Evolutionary conservation across 2,329 filamentous ascomycete species (phyloP).

Genomic region (Penicillium sp.): DNA sequence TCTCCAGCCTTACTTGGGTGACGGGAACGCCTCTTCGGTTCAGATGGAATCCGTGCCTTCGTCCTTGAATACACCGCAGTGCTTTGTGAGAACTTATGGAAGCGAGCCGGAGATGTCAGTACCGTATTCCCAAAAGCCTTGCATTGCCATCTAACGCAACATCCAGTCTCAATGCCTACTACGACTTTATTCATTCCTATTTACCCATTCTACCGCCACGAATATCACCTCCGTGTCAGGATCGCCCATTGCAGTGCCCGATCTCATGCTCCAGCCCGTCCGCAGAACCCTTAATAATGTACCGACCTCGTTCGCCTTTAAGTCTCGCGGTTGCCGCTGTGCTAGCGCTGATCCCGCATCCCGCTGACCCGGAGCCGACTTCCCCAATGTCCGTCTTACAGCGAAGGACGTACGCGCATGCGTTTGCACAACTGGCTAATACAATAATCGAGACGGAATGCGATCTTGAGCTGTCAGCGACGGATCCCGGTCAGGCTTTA

Average conservation of each 20-base stretch:
- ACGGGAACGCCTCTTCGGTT: constrained; percentile 23
- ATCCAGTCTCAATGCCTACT: constrained; percentile 45
- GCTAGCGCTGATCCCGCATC: constrained; percentile 44
- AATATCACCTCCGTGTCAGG: constrained; percentile 26
- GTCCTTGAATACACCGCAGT: constrained; percentile 25
- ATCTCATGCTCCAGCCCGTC: constrained; percentile 30
- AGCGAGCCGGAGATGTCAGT: constrained; percentile 43
- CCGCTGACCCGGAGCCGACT: constrained; percentile 38
- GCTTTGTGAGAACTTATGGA: constrained; percentile 40
- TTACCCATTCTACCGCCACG: constrained; percentile 46
- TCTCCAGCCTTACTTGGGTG: constrained; percentile 38
- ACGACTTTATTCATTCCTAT: constrained; percentile 47
- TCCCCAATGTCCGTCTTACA: constrained; percentile 34
- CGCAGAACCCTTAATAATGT: constrained; percentile 33
- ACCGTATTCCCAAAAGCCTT: background rate
- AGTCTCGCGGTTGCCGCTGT: constrained; percentile 46
- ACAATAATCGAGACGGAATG: constrained; percentile 43
- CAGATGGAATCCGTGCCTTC: constrained; percentile 31
- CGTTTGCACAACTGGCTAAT: constrained; percentile 40
- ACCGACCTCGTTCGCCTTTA: constrained; percentile 43
- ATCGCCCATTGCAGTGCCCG: constrained; percentile 35
- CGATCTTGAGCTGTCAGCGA: constrained; percentile 41
- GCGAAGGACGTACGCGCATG: constrained; percentile 41
- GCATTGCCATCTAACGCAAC: constrained; percentile 13
- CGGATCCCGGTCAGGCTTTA: constrained; percentile 42